phyloP scores from a whole-genome alignment of 1,284 basidiomycete genomes.

The Amylostereum chailletii region DNA sequence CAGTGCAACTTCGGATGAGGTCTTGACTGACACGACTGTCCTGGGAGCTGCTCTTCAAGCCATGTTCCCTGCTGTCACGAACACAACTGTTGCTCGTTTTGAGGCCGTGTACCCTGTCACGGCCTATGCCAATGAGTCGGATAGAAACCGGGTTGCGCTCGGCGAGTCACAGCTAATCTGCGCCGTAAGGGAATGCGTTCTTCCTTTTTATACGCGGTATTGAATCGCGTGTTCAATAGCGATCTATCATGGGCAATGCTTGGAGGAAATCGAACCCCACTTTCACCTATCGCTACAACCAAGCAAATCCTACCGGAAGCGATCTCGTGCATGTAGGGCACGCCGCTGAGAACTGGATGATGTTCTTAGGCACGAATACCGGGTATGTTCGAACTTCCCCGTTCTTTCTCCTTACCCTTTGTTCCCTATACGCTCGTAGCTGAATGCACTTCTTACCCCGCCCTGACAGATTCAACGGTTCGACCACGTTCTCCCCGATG shows the following conservation, averaged over 20 bases:
- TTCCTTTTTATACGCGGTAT: neutral
- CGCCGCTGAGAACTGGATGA: slow-evolving; percentile 56
- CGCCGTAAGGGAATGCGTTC: slow-evolving; percentile 28
- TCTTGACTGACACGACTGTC: slow-evolving; percentile 30
- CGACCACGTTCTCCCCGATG: slow-evolving; percentile 29
- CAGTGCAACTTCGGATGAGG: slow-evolving; percentile 50
- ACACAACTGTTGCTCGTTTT: slow-evolving; percentile 27
- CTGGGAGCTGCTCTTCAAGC: slow-evolving; percentile 26
- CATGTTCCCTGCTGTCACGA: slow-evolving; percentile 37
- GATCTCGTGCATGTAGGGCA: slow-evolving; percentile 29
- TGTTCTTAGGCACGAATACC: slow-evolving; percentile 51
- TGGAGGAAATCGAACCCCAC: slow-evolving; percentile 25
- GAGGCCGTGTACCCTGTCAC: slow-evolving; percentile 29
- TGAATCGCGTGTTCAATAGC: slow-evolving; percentile 19
- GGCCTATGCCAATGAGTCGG: slow-evolving; percentile 29
- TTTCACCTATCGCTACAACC: slow-evolving; percentile 51
- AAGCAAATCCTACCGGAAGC: slow-evolving; percentile 34
- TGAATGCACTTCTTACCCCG: too few relatives aligned
- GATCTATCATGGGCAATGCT: slow-evolving; percentile 36
- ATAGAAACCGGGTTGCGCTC: slow-evolving; percentile 34
- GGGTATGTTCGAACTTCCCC: slow-evolving; percentile 28
- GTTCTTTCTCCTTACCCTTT: neutral
- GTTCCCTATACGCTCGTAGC: neutral
- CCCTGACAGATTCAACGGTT: slow-evolving; percentile 35
- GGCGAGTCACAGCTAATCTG: slow-evolving; percentile 43